A percentile compares a stretch with the other conserved stretches of the same genome.
These are phyloP conservation scores for Coemansia aciculifera DNA, from an alignment of 192 early-diverging fungal species.

Conservation along the genomic window DNA sequence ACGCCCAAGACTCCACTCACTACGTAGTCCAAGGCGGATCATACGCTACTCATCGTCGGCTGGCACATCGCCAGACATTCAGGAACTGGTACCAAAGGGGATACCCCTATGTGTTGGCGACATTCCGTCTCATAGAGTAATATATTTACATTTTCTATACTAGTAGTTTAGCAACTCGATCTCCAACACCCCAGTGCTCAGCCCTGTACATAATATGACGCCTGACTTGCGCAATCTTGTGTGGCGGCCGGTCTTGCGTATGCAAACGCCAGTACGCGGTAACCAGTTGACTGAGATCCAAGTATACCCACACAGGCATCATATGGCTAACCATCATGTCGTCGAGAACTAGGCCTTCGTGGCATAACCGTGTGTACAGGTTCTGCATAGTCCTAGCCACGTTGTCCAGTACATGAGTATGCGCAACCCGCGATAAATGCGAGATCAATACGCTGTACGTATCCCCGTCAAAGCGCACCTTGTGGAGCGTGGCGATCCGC, in stretches of 20 bases:
- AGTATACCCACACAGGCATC: constrained; percentile 23
- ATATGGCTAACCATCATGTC: constrained; percentile 20
- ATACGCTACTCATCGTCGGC: constrained; percentile 82
- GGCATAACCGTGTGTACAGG: constrained; percentile 17
- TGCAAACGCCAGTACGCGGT: constrained; percentile 6
- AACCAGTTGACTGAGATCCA: constrained; percentile 1
- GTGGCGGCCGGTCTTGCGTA: background rate
- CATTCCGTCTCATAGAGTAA: constrained; percentile 60
- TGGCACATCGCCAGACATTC: constrained; percentile 72
- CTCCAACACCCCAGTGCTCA: constrained; percentile 15
- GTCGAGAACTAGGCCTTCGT: constrained; percentile 9
- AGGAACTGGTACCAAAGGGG: constrained; percentile 89
- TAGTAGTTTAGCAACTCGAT: background rate
- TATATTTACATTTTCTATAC: background rate
- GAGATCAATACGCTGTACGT: constrained; percentile 37
- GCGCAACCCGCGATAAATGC: constrained; percentile 12
- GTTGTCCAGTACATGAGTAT: background rate
- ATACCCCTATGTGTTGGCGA: constrained; percentile 82
- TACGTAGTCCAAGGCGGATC: constrained; percentile 77
- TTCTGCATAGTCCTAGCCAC: constrained; percentile 10
- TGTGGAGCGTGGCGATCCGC: background rate
- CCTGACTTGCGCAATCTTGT: constrained; percentile 12
- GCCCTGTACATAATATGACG: constrained; percentile 16
- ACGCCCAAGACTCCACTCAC: constrained; percentile 59
- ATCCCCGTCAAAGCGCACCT: constrained; percentile 9